A percentile compares a stretch with the other conserved stretches of the same genome.
These are phyloP conservation scores for Aspergillus ibericus DNA, from an alignment of 2,329 filamentous ascomycete genomes.

Conservation along the genomic window DNA sequence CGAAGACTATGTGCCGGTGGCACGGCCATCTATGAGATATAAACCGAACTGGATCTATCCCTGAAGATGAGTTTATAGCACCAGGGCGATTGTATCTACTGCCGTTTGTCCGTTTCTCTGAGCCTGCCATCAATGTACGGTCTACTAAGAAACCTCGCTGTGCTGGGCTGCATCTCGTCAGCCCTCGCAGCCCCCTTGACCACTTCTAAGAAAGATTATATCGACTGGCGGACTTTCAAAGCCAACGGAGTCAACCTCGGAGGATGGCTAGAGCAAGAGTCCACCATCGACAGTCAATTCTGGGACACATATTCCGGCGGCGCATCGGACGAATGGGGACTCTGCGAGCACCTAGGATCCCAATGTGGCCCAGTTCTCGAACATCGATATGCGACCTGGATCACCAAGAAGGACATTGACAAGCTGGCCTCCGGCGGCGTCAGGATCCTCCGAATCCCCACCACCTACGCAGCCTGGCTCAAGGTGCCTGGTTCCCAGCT, in stretches of 20 bases:
- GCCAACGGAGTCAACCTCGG: slow-evolving; percentile 25
- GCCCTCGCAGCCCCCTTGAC: slow-evolving; percentile 1
- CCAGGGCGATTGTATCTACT: background rate
- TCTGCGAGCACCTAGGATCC: slow-evolving; percentile 14
- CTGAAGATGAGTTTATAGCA: background rate
- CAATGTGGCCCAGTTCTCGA: slow-evolving; percentile 16
- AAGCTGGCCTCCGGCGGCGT: slow-evolving; percentile 13
- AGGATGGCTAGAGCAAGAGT: slow-evolving; percentile 28
- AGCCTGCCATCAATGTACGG: background rate
- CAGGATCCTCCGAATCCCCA: slow-evolving; percentile 18
- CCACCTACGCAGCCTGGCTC: slow-evolving; percentile 22
- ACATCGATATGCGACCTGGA: slow-evolving; percentile 20
- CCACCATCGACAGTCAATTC: slow-evolving; percentile 24
- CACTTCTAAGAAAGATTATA: slow-evolving; percentile 7
- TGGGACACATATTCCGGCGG: slow-evolving; percentile 22
- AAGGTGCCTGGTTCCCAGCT: slow-evolving; percentile 25
- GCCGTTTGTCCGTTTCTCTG: background rate
- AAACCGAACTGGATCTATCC: background rate
- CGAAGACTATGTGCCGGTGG: background rate
- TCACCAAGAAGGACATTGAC: slow-evolving; percentile 17
- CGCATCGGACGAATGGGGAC: slow-evolving; percentile 28
- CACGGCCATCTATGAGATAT: background rate
- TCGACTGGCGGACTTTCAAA: slow-evolving; percentile 23
- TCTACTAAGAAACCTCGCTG: background rate
- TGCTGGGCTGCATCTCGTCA: background rate